Evolutionary conservation across 352 stramenopile genomes (phyloP), one percentile per base, ranked within the genome.

Genomic region (Globisporangium spiculum): DNA sequence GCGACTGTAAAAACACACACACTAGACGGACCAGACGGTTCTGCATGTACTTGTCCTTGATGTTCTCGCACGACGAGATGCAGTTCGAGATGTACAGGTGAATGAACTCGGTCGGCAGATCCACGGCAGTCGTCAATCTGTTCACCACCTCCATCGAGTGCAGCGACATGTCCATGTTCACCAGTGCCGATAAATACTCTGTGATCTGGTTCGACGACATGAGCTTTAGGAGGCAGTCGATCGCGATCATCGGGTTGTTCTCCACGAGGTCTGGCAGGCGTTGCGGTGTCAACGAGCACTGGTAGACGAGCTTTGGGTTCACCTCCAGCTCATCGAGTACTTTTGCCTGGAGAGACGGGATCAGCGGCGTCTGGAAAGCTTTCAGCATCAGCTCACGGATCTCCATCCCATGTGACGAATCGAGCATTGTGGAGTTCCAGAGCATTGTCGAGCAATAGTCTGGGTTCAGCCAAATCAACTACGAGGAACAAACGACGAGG

Each of bases 81-180:
- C 97, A 99, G 80, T 98, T 99, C 26, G 92, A 98, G 77, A 99
- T 99, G 80, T 99, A 99, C 72, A 99, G 75, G 75, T 99, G 97
- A 62, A 99, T 98, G 74, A 99, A 99, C 80, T 99, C 97, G 8
- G 96, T 97, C 69, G 98, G 97, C 58, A 98, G 75, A 71, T 97
- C 84, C 53, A 97, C 91, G n/a, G 85, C 85, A 38, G 92, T 97
- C 26, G 92, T 98, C 55, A 98, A 69, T 38, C 92, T 89, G 77
- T 98, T 98, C 79, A 98, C 93, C 26, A 98, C 93, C 76, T 99
- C 97, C 97, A 99, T 99, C 65, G 91, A 98, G 76, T 99, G 97
- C 20, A 99, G 85, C 38, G 90, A 98, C 96, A 99, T 99, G 72
- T 99, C 97, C 97, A 99, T 99, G 67, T 97, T 97, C 66, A 99